phyloP scores from a whole-genome alignment of 169 alveolate genomes.

The Eimeria tenella region DNA sequence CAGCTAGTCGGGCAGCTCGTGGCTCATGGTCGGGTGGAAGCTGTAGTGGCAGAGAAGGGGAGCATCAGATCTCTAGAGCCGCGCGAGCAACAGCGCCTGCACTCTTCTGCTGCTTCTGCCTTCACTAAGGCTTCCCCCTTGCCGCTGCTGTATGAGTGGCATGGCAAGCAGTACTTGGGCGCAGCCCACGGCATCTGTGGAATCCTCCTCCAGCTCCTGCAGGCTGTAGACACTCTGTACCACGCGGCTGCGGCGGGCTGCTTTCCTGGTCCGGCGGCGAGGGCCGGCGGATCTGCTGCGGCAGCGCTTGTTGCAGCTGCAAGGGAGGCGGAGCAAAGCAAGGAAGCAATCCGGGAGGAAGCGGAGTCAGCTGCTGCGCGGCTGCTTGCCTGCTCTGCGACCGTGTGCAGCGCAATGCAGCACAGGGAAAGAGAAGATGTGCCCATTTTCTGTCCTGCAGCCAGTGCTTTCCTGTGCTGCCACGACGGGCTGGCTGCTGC shows the following conservation, averaged over 20 bases:
- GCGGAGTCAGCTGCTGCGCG: constrained; percentile 24
- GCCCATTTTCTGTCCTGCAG: constrained; percentile 20
- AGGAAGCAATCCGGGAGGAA: neutral
- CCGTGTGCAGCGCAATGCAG: constrained; percentile 43
- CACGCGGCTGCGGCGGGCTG: constrained; percentile 51
- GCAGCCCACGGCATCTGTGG: constrained; percentile 95
- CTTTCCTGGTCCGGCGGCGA: constrained; percentile 11
- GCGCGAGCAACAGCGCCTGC: neutral
- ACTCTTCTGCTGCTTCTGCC: neutral
- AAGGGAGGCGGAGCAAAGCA: neutral
- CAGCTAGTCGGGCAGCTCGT: constrained; percentile 50
- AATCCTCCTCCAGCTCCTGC: constrained; percentile 84
- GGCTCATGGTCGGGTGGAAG: neutral
- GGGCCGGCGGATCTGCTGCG: neutral
- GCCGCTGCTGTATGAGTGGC: constrained; percentile 74
- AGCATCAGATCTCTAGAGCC: neutral
- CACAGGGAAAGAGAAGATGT: neutral
- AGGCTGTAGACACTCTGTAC: constrained; percentile 76
- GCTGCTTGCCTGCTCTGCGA: neutral
- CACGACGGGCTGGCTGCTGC: constrained; percentile 27
- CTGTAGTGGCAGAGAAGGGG: neutral
- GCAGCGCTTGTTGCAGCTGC: constrained; percentile 3
- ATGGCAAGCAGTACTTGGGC: constrained; percentile 88
- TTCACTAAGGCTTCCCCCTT: neutral
- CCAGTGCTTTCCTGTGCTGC: constrained; percentile 19